These are phyloP conservation scores for Trichophyton equinum DNA, from an alignment of 2,329 filamentous ascomycete genomes.

Conservation along the genomic window DNA sequence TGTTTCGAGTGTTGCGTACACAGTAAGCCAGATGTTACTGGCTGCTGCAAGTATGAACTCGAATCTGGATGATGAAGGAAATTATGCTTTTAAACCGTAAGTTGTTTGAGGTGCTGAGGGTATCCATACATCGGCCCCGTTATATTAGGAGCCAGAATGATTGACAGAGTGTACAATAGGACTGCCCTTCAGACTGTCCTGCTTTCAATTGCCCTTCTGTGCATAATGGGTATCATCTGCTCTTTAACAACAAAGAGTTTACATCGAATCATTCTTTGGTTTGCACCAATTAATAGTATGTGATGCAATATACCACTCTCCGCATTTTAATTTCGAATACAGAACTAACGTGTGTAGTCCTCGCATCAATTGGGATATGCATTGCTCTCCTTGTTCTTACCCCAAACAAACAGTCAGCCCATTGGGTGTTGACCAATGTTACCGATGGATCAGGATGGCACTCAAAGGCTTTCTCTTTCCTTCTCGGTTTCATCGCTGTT, in stretches of 20 bases:
- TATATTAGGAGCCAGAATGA: conserved; percentile 8
- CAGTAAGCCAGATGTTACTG: conserved; percentile 51
- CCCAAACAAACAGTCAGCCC: conserved; percentile 45
- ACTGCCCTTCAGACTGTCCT: conserved; percentile 47
- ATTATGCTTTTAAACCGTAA: conserved; percentile 47
- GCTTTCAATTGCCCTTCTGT: conserved; percentile 44
- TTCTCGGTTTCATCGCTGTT: conserved; percentile 41
- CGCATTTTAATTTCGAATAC: background rate
- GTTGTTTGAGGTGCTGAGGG: conserved; percentile 20
- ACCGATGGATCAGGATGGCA: conserved; percentile 52
- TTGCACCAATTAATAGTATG: conserved; percentile 52
- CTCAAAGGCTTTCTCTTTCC: conserved; percentile 48
- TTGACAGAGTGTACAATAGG: conserved; percentile 23
- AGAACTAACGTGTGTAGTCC: conserved; percentile 27
- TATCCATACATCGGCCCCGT: background rate
- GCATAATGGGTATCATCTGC: conserved; percentile 47
- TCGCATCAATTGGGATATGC: conserved; percentile 49
- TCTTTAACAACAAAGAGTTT: conserved; percentile 49
- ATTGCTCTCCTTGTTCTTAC: conserved; percentile 47
- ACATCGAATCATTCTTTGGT: conserved; percentile 50
- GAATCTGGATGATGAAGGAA: conserved; percentile 32
- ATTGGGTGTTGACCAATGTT: conserved; percentile 50
- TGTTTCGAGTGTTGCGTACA: conserved; percentile 51
- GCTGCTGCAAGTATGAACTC: conserved; percentile 52
- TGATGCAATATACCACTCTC: background rate